Conservation (phyloP, 1,284 basidiomycete genomes). For the Marasmius tenuissimus region DNA sequence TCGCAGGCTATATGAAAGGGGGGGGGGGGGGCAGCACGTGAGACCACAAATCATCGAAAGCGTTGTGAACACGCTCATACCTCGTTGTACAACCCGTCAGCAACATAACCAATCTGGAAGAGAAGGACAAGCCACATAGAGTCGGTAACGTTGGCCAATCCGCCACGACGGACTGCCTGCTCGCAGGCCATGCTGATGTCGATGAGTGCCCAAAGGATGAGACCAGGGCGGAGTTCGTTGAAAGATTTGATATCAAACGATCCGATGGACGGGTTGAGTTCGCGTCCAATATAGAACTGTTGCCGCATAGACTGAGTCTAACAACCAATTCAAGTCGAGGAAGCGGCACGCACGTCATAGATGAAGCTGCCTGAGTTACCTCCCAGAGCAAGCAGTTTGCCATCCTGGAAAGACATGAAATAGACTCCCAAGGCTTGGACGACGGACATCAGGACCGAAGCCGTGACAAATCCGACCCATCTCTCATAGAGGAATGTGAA, state of each 20-base stretch:
- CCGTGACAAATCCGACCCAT: conserved; percentile 89
- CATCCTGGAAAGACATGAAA: conserved; percentile 65
- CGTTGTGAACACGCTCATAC: conserved; percentile 38
- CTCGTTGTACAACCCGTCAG: conserved; percentile 89
- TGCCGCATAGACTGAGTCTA: neutral
- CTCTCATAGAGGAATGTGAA: conserved; percentile 93
- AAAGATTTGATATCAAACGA: conserved; percentile 96
- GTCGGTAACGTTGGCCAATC: conserved; percentile 73
- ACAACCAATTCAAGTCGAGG: conserved; percentile 4
- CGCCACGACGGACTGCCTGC: conserved; percentile 81
- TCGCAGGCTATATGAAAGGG: conserved; percentile 55
- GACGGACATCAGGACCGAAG: conserved; percentile 79
- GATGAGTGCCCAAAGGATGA: conserved; percentile 93
- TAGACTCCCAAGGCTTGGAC: conserved; percentile 80
- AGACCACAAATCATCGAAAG: neutral
- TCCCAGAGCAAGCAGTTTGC: conserved; percentile 81
- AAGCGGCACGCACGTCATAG: conserved; percentile 76
- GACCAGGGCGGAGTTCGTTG: conserved; percentile 93
- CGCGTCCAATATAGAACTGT: conserved; percentile 97
- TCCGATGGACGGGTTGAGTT: conserved; percentile 89
- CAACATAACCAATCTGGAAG: conserved; percentile 89
- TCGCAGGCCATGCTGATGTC: conserved; percentile 92
- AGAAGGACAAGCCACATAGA: conserved; percentile 88
- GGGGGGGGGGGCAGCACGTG: too few species aligned
- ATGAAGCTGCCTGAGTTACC: conserved; percentile 89